A percentile compares a stretch with the other conserved stretches of the same genome.
These are phyloP conservation scores for Physcomitrium patens DNA, from an alignment of 225 moss, liverwort and hornwort genomes.

Conservation along the genomic window DNA sequence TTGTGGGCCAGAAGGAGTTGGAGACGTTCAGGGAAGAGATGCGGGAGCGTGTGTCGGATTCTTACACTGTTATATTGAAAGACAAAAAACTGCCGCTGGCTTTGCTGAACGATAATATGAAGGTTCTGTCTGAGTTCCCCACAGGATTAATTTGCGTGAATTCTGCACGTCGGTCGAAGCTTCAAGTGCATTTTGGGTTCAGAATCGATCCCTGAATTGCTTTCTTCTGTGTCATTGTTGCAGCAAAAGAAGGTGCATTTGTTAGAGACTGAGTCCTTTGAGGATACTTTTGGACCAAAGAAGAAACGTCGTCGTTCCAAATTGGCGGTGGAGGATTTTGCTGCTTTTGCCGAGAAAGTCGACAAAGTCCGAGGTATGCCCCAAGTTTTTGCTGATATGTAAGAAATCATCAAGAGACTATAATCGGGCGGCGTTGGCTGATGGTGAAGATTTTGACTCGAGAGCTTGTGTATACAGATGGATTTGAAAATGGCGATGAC, in stretches of 20 bases:
- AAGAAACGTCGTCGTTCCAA: constrained; percentile 84
- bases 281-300: constrained; percentile 93
- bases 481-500: constrained; percentile 62
- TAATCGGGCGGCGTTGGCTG: background rate
- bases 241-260: constrained; percentile 97
- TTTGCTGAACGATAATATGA: constrained; percentile 77
- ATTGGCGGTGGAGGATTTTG: constrained; percentile 83
- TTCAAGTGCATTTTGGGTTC: background rate
- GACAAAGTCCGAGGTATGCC: constrained; percentile 72
- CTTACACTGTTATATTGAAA: constrained; percentile 92
- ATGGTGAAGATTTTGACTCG: constrained; percentile 17
- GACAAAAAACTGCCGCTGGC: constrained; percentile 94
- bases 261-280: constrained; percentile 89
- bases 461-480: constrained; percentile 50
- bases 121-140: constrained; percentile 48
- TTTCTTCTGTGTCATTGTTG: constrained; percentile 11
- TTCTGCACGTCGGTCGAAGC: background rate
- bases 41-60: constrained; percentile 83
- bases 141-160: background rate
- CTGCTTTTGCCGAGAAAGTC: constrained; percentile 73
- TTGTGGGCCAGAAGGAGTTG: constrained; percentile 93
- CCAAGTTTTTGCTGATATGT: background rate
- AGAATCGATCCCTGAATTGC: constrained; percentile 8
- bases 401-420: background rate
- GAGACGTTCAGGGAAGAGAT: constrained; percentile 94